Conservation (phyloP, 169 alveolate species). For the Plasmodium fragile region DNA sequence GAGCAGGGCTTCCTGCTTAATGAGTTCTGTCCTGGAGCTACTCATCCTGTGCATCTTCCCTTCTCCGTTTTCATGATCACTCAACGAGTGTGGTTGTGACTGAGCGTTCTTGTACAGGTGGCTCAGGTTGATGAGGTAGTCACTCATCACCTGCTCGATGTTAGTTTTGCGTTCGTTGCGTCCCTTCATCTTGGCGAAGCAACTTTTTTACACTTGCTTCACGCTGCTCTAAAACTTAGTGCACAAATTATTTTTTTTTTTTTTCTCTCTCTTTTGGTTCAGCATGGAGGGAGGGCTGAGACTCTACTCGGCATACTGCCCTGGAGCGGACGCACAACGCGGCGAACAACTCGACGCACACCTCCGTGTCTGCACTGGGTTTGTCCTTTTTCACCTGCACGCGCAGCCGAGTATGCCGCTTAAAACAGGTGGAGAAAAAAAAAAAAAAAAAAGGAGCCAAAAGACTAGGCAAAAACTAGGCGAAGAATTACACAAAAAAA, state of each 20-base stretch:
- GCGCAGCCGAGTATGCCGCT: not conserved
- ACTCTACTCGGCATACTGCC: too few relatives aligned
- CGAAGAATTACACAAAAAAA: not conserved
- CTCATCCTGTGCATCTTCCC: not conserved
- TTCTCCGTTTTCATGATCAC: constrained; percentile 10
- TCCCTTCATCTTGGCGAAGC: constrained; percentile 24
- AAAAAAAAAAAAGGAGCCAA: not conserved
- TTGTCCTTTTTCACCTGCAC: not conserved
- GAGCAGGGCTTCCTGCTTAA: not conserved
- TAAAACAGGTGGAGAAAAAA: not conserved
- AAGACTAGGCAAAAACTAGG: not conserved
- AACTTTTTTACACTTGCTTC: not conserved
- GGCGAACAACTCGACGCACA: not conserved
- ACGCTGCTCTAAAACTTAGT: too few relatives aligned
- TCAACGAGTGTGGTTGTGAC: not conserved
- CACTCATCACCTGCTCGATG: constrained; percentile 55
- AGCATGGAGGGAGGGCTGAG: not conserved
- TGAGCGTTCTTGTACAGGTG: constrained; percentile 7
- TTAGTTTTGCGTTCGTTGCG: constrained; percentile 24
- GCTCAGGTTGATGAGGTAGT: constrained; percentile 33
- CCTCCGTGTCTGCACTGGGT: not conserved
- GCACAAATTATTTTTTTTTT: too few relatives aligned
- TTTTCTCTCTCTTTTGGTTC: too few relatives aligned
- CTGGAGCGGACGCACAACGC: not conserved
- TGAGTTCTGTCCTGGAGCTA: not conserved